These are phyloP conservation scores for Eucalyptus marginata DNA, from an alignment of 345 rosid genomes.

Conservation along the genomic window DNA sequence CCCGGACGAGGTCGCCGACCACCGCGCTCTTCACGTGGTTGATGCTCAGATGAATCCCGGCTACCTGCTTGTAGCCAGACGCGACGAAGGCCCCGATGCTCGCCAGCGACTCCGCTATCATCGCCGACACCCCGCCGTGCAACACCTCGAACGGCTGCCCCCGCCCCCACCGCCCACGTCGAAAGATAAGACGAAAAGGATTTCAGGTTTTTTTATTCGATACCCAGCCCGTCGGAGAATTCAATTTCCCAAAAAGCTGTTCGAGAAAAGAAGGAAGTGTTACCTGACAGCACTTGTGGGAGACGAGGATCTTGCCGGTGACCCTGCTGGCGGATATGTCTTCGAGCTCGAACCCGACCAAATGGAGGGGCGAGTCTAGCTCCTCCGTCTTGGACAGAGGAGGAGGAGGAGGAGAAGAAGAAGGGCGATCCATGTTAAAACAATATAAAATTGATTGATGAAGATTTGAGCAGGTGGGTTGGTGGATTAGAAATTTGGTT, in stretches of 20 bases:
- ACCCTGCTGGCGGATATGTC: conserved; percentile 44
- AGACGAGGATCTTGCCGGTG: conserved; percentile 52
- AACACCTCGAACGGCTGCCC: conserved; percentile 85
- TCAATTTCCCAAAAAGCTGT: not conserved
- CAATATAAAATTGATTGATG: not conserved
- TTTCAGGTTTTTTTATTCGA: not conserved
- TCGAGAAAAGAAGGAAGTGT: not conserved
- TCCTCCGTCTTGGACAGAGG: conserved; percentile 1
- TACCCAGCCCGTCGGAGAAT: not conserved
- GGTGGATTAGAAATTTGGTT: not conserved
- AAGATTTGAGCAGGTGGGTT: not conserved
- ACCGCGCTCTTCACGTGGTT: conserved; percentile 62
- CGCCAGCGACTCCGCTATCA: conserved; percentile 73
- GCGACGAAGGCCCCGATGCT: conserved; percentile 93
- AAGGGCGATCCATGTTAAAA: not conserved
- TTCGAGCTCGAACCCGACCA: conserved; percentile 45
- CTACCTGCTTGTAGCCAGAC: conserved; percentile 55
- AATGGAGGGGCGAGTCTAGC: conserved; percentile 33
- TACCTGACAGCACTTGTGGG: conserved; percentile 57
- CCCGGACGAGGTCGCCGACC: conserved; percentile 54
- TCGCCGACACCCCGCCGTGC: conserved; percentile 92
- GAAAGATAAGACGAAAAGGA: not conserved
- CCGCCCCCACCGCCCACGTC: not conserved
- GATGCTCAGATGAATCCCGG: conserved; percentile 86
- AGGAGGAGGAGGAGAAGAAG: not conserved